A percentile compares a stretch with the other conserved stretches of the same genome.
These are phyloP conservation scores for Petunia hybrid DNA, from an alignment of 305 asterid genomes.

Conservation along the genomic window DNA sequence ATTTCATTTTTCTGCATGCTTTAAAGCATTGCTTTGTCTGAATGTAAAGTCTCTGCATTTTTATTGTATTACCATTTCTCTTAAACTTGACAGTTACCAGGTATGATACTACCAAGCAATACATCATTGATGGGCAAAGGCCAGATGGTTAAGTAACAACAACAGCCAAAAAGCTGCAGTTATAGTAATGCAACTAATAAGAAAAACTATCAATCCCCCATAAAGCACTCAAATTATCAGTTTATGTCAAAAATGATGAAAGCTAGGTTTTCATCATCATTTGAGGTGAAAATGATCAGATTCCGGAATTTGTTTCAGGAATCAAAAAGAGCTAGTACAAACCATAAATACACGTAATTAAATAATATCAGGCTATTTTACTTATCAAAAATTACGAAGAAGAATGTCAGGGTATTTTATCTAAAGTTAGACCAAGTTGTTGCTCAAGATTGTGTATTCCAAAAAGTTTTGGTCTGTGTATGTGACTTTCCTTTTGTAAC, in stretches of 20 bases:
- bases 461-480: not conserved
- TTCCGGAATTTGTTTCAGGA: not conserved
- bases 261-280: not conserved
- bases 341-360: not conserved
- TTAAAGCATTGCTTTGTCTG: not conserved
- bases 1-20: not conserved
- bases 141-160: conserved; percentile 14
- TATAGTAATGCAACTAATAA: not conserved
- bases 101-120: not conserved
- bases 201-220: not conserved
- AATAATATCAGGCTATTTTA: not conserved
- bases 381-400: not conserved
- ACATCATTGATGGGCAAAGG: not conserved
- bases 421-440: not conserved
- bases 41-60: conserved; percentile 14
- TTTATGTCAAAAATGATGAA: conserved; percentile 7
- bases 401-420: not conserved
- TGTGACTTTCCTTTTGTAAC: too few relatives aligned
- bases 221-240: not conserved
- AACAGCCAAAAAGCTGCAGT: conserved; percentile 16
- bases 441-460: not conserved
- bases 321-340: not conserved
- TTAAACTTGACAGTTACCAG: not conserved
- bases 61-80: not conserved
- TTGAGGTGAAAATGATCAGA: conserved; percentile 2